phyloP scores from a whole-genome alignment of 495 filamentous ascomycete genomes.

The Daldinia concentrica region DNA sequence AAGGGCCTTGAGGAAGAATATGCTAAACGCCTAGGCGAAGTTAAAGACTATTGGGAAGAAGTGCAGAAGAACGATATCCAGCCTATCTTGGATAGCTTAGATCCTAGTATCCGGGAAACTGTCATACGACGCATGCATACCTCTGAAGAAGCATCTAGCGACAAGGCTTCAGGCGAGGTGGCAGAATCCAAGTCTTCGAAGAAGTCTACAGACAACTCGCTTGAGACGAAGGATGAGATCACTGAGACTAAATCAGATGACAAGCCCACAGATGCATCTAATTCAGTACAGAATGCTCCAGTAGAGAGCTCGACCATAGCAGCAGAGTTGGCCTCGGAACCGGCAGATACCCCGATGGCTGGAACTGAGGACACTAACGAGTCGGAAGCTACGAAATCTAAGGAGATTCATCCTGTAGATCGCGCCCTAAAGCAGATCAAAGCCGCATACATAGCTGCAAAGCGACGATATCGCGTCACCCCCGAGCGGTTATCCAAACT shows the following conservation, averaged over 20 bases:
- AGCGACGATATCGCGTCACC: conserved; percentile 82
- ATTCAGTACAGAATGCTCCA: conserved; percentile 15
- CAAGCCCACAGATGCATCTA: conserved; percentile 6
- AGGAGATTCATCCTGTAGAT: conserved; percentile 61
- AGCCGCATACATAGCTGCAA: conserved; percentile 77
- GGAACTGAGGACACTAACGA: conserved; percentile 18
- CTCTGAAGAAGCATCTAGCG: conserved; percentile 39
- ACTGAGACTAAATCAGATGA: conserved; percentile 9
- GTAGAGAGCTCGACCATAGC: neutral
- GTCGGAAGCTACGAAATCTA: conserved; percentile 32
- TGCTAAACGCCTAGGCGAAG: conserved; percentile 75
- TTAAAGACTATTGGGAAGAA: conserved; percentile 79
- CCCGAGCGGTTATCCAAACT: conserved; percentile 73
- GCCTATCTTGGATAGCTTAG: conserved; percentile 69
- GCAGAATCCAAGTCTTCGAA: conserved; percentile 10
- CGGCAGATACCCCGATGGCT: conserved; percentile 1
- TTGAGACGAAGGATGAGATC: conserved; percentile 17
- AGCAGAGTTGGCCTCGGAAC: conserved; percentile 22
- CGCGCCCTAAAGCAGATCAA: conserved; percentile 78
- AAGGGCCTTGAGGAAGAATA: conserved; percentile 74
- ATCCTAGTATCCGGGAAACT: conserved; percentile 53
- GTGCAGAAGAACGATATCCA: conserved; percentile 79
- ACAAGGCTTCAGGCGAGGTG: conserved; percentile 18
- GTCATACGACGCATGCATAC: conserved; percentile 54
- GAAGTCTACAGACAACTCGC: neutral